Evolutionary conservation across 495 filamentous ascomycete genomes (phyloP), one percentile per base, ranked within the genome.

Genomic region (Aspergillus kassunensis): DNA sequence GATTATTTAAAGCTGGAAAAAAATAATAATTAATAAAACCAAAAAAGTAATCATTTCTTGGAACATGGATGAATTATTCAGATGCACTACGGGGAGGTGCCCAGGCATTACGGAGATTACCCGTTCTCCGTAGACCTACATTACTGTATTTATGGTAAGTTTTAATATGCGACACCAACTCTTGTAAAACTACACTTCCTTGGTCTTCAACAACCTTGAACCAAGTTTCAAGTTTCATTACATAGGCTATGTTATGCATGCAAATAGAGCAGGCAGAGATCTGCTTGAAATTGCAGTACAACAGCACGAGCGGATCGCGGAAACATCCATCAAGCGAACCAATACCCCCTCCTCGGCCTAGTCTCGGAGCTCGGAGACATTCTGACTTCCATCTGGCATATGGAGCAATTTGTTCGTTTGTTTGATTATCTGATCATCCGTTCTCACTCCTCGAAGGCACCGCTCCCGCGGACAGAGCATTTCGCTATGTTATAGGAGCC

Each of bases 361-460:
- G 58, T 24, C 51, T 61, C 58, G 54, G 58, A 57, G 47, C 48
- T 57, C 58, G 58, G 58, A 55, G 58, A 50, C 45, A 45, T 50
- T 53, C 33, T 37, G 46, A 42, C 21, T 54, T 55, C 54, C 58
- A 24, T 24, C 19, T 48, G 34, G 31, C 58, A 24, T 24, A 23
- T 48, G 34, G 31, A 36, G 44, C 44, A 54, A 57, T 57, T 57
- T 44, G 51, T 37, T 48, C 29, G 20, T 48, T 11, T 21, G 35
- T 12, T 21, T 49, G 45, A 54, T 47, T 51, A 42, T 47, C 45
- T 50, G 44, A 54, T 50, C 44, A 49, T 33, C 30, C 36, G 36
- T 16, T 37, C 16, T 16, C 23, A 19, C 39, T 47, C 33, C 24
- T 11, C 30, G 6, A 33, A 6, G 3, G 30, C 30, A 33, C 30